Conservation (phyloP, 2,329 filamentous ascomycete genomes). For the Teratosphaeria viscida region DNA sequence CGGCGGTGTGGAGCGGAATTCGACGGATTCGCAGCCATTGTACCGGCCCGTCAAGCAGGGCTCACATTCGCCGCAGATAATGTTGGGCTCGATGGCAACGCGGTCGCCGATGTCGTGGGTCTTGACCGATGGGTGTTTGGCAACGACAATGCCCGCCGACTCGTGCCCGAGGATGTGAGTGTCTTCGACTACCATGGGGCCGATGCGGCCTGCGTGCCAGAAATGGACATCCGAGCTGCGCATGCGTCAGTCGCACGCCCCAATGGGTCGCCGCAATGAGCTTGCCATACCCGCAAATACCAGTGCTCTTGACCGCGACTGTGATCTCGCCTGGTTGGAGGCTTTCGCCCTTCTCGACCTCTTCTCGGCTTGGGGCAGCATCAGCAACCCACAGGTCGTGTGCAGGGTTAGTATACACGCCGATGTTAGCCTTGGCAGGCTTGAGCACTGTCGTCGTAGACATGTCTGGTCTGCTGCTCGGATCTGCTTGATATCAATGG, state of each 20-base stretch:
- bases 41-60: conserved; percentile 86
- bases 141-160: conserved; percentile 71
- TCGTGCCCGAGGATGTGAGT: conserved; percentile 94
- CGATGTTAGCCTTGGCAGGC: conserved; percentile 74
- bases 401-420: conserved; percentile 86
- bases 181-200: conserved; percentile 82
- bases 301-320: conserved; percentile 81
- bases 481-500: background rate
- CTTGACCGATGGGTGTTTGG: conserved; percentile 70
- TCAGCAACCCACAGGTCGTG: conserved; percentile 86
- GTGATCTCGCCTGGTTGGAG: conserved; percentile 78
- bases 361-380: conserved; percentile 64
- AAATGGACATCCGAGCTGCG: conserved; percentile 85
- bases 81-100: conserved; percentile 86
- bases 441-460: conserved; percentile 21
- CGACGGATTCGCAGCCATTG: conserved; percentile 81
- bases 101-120: conserved; percentile 74
- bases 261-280: background rate
- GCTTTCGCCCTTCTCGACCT: conserved; percentile 55
- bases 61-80: conserved; percentile 85
- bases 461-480: conserved; percentile 1
- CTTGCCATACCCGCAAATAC: conserved; percentile 72
- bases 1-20: conserved; percentile 84
- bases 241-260: background rate
- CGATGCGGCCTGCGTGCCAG: conserved; percentile 92